Conservation (phyloP, 192 early-diverging fungal genomes). For the Podila minutissima region DNA sequence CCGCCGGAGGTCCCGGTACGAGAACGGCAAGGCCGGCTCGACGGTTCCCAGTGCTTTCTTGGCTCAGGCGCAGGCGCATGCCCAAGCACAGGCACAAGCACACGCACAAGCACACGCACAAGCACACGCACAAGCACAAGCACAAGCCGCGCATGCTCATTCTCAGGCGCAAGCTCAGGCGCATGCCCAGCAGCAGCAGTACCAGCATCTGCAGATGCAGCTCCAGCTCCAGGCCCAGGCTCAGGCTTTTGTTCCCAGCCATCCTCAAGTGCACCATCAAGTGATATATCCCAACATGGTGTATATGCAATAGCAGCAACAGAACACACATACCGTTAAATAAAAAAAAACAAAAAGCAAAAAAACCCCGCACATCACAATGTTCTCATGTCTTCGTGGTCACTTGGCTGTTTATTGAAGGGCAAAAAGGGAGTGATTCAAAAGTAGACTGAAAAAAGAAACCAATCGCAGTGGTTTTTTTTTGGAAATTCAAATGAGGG, state of each 20-base stretch:
- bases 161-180: conserved; percentile 2
- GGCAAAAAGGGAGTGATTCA: too few species aligned
- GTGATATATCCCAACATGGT: neutral
- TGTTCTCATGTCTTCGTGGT: neutral
- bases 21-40: conserved; percentile 10
- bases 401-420: neutral
- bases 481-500: too few species aligned
- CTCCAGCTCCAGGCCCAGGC: conserved; percentile 7
- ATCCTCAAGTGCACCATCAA: conserved; percentile 12
- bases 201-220: neutral
- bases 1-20: conserved; percentile 63
- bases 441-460: too few species aligned
- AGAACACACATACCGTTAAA: neutral
- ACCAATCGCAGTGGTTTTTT: too few species aligned
- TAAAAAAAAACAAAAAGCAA: neutral
- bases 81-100: conserved; percentile 3
- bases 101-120: conserved; percentile 6
- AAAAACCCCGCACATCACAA: neutral
- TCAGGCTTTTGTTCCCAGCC: conserved; percentile 1
- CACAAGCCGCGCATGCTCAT: conserved; percentile 3
- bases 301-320: neutral
- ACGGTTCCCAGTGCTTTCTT: neutral
- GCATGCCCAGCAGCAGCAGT: neutral
- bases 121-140: conserved; percentile 4
- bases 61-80: conserved; percentile 2